phyloP scores from a whole-genome alignment of 306 rosid species.

The Cucumis melo region DNA sequence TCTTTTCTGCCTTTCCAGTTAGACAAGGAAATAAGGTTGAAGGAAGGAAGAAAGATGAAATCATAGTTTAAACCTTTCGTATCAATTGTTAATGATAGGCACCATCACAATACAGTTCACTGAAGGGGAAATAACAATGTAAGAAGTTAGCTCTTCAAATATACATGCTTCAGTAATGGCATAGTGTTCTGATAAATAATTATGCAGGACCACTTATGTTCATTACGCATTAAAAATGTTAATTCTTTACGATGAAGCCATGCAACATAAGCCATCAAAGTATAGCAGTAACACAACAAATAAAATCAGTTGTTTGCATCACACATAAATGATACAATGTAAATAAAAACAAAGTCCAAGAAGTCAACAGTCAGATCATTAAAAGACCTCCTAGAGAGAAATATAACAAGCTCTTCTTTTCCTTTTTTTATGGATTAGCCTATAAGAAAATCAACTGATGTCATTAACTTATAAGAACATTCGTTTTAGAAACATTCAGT shows the following conservation, averaged over 20 bases:
- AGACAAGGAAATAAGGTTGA: not conserved
- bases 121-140: not conserved
- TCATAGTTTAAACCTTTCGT: not conserved
- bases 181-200: not conserved
- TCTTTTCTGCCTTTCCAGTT: not conserved
- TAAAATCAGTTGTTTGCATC: not conserved
- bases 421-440: not conserved
- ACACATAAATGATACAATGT: not conserved
- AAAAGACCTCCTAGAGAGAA: not conserved
- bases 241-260: not conserved
- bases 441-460: not conserved
- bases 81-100: not conserved
- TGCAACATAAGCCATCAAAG: not conserved
- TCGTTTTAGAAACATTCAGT: not conserved
- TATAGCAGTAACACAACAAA: not conserved
- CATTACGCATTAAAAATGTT: not conserved
- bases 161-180: not conserved
- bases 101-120: not conserved
- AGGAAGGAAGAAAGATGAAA: not conserved
- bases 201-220: not conserved
- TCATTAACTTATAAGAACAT: not conserved
- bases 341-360: not conserved
- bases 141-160: not conserved
- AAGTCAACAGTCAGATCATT: not conserved
- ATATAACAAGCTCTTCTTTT: not conserved